Base-by-base conservation (phyloP, 2,329 filamentous ascomycete species). In the Epichloe aotearoae region DNA sequence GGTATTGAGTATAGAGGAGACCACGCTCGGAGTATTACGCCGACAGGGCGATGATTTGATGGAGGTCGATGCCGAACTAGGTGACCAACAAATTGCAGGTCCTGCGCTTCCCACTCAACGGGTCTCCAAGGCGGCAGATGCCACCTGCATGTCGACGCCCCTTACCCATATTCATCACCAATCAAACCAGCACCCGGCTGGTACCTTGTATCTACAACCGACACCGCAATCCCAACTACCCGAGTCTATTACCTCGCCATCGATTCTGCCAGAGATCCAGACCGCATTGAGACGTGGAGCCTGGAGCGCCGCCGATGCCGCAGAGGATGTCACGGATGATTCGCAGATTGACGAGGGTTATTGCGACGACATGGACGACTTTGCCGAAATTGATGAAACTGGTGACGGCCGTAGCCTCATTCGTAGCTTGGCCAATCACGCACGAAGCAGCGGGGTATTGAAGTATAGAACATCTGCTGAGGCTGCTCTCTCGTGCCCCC, bases 401-500 rank as follows among this genome's bases (percentile, higher is more conserved):
- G 39, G 6, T 10, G 39, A 50, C 14, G 42, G 45, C 12, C 44
- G 17, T 26, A 30, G 33, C 10, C 30, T 51, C 5, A 40, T 53
- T 15, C 43, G 19, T 20, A 50, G 49, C 12, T n/a, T 45, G n/a
- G 26, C 51, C 10, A 40, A 39, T 14, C 36, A 47, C 23, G 41
- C 50, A n/a, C 48, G 49, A 10, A 43, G 40, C 38, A 51, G 48
- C 23, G 46, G 51, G n/a, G 38, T 48, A 7, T 37, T 55, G 37
- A 34, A 33, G 12, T 55, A 53, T 20, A 45, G 42, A 23, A 49
- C 52, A 11, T 53, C 55, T 19, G 48, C 51, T 8, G 53, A 56
- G 40, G 49, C 51, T 34, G 54, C 56, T 15, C 45, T 55, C 26
- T 46, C 54, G 5, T 54, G 56, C 38, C 49, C 53, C 7, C 43